Evolutionary conservation across 2,329 filamentous ascomycete species (phyloP).

Genomic region (Trichoderma hamatum): DNA sequence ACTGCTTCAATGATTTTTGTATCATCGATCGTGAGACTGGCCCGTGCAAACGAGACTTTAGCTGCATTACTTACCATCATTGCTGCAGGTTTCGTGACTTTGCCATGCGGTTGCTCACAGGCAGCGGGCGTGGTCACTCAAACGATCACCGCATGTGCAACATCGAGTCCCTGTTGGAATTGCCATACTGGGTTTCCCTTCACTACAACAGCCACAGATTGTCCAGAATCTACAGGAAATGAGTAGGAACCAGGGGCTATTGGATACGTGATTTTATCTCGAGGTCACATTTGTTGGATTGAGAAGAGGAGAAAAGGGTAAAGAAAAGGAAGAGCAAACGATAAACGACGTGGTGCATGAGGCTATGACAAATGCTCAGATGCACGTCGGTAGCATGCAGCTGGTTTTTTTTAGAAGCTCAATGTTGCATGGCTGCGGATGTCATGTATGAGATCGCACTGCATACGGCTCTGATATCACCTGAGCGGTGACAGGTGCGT

Average conservation of each 20-base stretch:
- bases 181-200: conserved; percentile 28
- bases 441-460: conserved; percentile 8
- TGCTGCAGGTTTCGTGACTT: conserved; percentile 27
- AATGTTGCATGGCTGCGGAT: conserved; percentile 18
- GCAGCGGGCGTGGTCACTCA: conserved; percentile 27
- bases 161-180: conserved; percentile 25
- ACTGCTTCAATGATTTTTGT: conserved; percentile 29
- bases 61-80: background rate
- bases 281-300: background rate
- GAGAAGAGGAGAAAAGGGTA: background rate
- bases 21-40: conserved; percentile 28
- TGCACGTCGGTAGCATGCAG: background rate
- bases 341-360: background rate
- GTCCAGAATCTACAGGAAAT: background rate
- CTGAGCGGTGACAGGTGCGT: background rate
- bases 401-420: conserved; percentile 17
- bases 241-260: background rate
- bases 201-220: conserved; percentile 28
- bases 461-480: conserved; percentile 10
- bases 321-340: background rate
- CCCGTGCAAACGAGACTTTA: background rate
- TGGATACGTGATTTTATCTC: background rate
- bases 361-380: background rate
- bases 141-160: conserved; percentile 30
- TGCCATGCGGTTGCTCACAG: conserved; percentile 31